phyloP scores from a whole-genome alignment of 352 stramenopile genomes.

The Phytopythium boreale region DNA sequence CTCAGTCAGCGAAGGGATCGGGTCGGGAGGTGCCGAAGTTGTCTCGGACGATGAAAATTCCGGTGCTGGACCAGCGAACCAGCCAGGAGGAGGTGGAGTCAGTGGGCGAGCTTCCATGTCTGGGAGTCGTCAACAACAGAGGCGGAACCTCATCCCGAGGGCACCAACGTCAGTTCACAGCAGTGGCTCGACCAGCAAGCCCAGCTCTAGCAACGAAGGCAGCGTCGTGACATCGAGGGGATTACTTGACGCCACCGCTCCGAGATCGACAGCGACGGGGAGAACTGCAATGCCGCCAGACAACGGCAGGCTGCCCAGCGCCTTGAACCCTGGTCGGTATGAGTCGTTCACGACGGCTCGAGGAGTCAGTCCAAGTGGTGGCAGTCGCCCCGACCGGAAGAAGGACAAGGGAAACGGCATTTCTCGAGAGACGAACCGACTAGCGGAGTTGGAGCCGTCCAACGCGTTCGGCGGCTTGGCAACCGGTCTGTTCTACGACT shows the following conservation, averaged over 20 bases:
- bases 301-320: constrained; percentile 22
- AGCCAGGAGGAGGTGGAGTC: constrained; percentile 1
- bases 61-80: constrained; percentile 4
- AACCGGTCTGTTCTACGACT: neutral
- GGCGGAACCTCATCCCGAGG: constrained; percentile 5
- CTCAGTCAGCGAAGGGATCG: constrained; percentile 9
- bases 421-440: neutral
- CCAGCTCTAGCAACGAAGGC: constrained; percentile 21
- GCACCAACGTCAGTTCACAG: neutral
- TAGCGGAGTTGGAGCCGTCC: neutral
- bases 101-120: neutral
- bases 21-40: constrained; percentile 60
- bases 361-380: neutral
- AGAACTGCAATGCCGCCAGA: constrained; percentile 18
- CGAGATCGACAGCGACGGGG: constrained; percentile 1
- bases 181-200: constrained; percentile 9
- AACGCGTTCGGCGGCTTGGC: neutral
- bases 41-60: constrained; percentile 44
- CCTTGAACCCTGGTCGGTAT: constrained; percentile 16
- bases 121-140: constrained; percentile 3
- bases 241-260: neutral
- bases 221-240: constrained; percentile 10
- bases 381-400: neutral
- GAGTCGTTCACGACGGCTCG: neutral
- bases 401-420: neutral